These are phyloP conservation scores for Irpex rosettiformis DNA, from an alignment of 1,284 basidiomycete species.

Conservation along the genomic window DNA sequence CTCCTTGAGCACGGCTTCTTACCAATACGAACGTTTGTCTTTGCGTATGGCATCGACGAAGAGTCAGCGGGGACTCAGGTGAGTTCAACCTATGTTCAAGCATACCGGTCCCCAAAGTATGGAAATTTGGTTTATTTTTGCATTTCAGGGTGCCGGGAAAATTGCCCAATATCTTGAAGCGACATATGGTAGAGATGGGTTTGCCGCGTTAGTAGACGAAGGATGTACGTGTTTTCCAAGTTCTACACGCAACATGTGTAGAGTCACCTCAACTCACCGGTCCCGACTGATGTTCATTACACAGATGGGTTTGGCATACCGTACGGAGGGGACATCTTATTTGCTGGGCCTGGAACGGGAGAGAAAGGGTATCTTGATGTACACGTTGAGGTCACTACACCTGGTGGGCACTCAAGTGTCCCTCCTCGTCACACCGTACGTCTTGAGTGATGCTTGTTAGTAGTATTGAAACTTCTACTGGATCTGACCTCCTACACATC, in stretches of 20 bases:
- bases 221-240: conserved; percentile 34
- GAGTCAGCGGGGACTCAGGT: conserved; percentile 52
- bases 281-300: background rate
- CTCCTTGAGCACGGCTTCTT: conserved; percentile 46
- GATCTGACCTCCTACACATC: background rate
- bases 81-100: conserved; percentile 8
- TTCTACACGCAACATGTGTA: background rate
- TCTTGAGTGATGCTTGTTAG: background rate
- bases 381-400: conserved; percentile 41
- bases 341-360: conserved; percentile 47
- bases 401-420: conserved; percentile 65
- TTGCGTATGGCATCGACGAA: conserved; percentile 70
- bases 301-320: conserved; percentile 30
- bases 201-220: conserved; percentile 54
- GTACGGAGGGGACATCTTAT: conserved; percentile 32
- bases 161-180: conserved; percentile 43
- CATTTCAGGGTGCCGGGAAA: conserved; percentile 43
- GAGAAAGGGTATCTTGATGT: conserved; percentile 69
- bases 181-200: conserved; percentile 47
- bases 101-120: no score
- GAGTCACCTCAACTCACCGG: background rate
- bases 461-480: background rate
- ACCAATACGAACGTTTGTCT: conserved; percentile 51
- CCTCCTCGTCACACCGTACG: conserved; percentile 54
- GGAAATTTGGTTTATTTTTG: no score